Conservation (phyloP, 2,329 filamentous ascomycete genomes). For the Elsinoe fawcettii region DNA sequence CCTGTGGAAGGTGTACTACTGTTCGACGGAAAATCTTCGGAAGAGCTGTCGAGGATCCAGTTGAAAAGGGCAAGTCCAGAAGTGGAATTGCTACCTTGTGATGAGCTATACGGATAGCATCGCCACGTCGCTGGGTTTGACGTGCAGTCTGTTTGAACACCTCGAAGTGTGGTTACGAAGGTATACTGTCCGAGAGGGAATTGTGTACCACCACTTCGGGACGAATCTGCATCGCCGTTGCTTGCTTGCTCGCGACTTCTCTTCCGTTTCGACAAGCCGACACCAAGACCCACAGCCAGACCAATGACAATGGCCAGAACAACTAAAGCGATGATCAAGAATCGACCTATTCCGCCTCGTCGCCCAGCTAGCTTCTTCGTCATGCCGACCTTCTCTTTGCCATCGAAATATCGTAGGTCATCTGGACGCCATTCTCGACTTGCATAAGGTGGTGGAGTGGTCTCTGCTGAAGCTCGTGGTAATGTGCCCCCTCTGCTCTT, state of each 20-base stretch:
- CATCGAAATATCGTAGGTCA: neutral
- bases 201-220: conserved; percentile 20
- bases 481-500: neutral
- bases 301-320: conserved; percentile 29
- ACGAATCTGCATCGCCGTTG: conserved; percentile 17
- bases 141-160: conserved; percentile 49
- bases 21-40: conserved; percentile 34
- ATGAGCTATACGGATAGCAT: conserved; percentile 52
- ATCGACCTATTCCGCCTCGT: conserved; percentile 34
- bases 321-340: conserved; percentile 31
- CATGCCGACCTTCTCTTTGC: neutral
- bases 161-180: conserved; percentile 51
- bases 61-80: conserved; percentile 47
- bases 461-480: conserved; percentile 13
- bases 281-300: conserved; percentile 34
- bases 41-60: conserved; percentile 50
- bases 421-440: conserved; percentile 12
- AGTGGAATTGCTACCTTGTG: conserved; percentile 33
- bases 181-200: conserved; percentile 59
- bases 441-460: conserved; percentile 18
- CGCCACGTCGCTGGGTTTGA: conserved; percentile 52
- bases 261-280: conserved; percentile 26
- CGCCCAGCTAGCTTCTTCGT: conserved; percentile 4
- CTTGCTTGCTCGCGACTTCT: conserved; percentile 16
- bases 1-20: conserved; percentile 54